Evolutionary conservation across 192 early-diverging fungal species (phyloP).

Genomic region (Mortierella antarctica): DNA sequence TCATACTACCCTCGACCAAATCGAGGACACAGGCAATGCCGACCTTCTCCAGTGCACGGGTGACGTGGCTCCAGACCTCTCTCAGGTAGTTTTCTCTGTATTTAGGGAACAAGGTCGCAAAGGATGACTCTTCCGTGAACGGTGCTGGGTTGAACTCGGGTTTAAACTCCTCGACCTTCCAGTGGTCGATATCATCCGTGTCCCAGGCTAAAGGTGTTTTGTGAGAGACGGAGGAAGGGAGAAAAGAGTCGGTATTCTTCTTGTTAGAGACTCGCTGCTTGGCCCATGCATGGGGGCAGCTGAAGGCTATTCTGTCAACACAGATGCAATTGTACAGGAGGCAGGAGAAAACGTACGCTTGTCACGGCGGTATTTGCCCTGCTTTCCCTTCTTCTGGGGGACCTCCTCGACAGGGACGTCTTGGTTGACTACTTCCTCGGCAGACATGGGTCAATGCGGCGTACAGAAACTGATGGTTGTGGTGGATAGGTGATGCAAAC

Average conservation of each 20-base stretch:
- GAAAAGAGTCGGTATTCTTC: neutral
- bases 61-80: conserved; percentile 93
- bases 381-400: conserved; percentile 54
- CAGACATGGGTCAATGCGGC: conserved; percentile 25
- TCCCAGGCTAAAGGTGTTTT: conserved; percentile 75
- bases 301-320: neutral
- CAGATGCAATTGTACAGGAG: neutral
- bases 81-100: conserved; percentile 95
- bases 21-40: conserved; percentile 92
- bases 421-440: conserved; percentile 24
- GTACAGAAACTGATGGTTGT: no score
- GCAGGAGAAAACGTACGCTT: conserved; percentile 54
- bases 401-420: conserved; percentile 27
- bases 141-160: conserved; percentile 74
- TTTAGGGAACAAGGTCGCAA: conserved; percentile 98
- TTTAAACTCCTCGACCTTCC: conserved; percentile 91
- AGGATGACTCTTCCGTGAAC: conserved; percentile 94
- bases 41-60: conserved; percentile 78
- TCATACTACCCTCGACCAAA: conserved; percentile 97
- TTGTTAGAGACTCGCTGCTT: neutral
- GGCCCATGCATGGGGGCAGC: no score
- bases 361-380: conserved; percentile 63
- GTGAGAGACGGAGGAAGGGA: neutral
- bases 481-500: no score
- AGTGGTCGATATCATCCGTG: conserved; percentile 92